Conservation (phyloP, 305 asterid species). For the Fraxinus xanthoxyloides region DNA sequence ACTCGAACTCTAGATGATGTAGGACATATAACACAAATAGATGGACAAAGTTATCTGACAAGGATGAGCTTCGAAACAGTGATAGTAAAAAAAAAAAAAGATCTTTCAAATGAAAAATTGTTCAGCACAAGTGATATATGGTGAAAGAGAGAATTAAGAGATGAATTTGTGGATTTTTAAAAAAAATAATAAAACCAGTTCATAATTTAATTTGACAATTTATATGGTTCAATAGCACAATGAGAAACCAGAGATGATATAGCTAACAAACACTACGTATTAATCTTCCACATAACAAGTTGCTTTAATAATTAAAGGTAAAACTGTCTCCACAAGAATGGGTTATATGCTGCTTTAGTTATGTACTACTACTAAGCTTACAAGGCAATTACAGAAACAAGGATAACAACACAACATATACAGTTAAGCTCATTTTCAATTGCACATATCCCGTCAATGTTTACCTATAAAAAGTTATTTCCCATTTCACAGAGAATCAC, state of each 20-base stretch:
- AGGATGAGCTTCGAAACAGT: background rate
- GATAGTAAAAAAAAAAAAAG: background rate
- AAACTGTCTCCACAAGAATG: background rate
- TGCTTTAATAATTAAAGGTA: background rate
- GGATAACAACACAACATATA: conserved; percentile 6
- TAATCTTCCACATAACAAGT: background rate
- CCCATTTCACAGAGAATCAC: background rate
- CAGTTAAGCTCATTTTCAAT: background rate
- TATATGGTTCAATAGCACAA: conserved; percentile 6
- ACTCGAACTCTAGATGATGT: background rate
- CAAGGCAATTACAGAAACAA: background rate
- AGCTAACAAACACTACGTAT: background rate
- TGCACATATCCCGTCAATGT: background rate
- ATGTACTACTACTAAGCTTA: background rate
- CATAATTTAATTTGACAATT: background rate
- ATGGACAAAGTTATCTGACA: background rate
- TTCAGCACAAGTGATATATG: background rate
- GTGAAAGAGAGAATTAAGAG: background rate
- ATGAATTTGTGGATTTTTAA: background rate
- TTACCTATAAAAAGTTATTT: background rate
- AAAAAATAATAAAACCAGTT: background rate
- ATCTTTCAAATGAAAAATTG: background rate
- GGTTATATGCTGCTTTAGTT: background rate
- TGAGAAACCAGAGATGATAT: background rate
- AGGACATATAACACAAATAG: background rate